phyloP scores from a whole-genome alignment of 1,139 yeast genomes.

The Williopsis jadinii region DNA sequence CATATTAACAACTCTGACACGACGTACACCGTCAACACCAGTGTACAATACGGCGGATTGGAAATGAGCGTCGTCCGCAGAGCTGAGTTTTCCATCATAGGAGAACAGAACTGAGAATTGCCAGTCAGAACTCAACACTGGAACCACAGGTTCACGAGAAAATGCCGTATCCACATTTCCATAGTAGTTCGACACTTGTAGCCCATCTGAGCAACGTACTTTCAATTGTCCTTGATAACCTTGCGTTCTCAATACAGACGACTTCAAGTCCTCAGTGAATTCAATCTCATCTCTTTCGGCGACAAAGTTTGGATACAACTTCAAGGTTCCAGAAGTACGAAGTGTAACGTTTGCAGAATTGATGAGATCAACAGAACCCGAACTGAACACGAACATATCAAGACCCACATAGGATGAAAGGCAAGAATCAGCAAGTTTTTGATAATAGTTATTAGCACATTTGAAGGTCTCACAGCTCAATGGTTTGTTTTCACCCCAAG shows the following conservation, averaged over 20 bases:
- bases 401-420: slow-evolving; percentile 60
- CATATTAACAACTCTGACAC: slow-evolving; percentile 77
- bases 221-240: slow-evolving; percentile 85
- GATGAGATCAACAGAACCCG: slow-evolving; percentile 64
- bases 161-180: slow-evolving; percentile 38
- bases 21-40: slow-evolving; percentile 64
- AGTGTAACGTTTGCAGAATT: slow-evolving; percentile 63
- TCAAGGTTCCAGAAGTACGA: slow-evolving; percentile 66
- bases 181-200: slow-evolving; percentile 75
- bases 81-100: slow-evolving; percentile 71
- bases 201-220: slow-evolving; percentile 82
- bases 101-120: slow-evolving; percentile 64
- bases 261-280: slow-evolving; percentile 53
- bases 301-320: slow-evolving; percentile 61
- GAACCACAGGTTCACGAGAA: slow-evolving; percentile 57
- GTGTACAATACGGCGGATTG: slow-evolving; percentile 90
- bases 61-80: slow-evolving; percentile 77
- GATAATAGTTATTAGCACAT: slow-evolving; percentile 59
- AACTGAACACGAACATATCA: slow-evolving; percentile 68
- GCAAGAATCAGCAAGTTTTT: slow-evolving; percentile 51
- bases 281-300: slow-evolving; percentile 65
- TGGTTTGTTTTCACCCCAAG: slow-evolving; percentile 36
- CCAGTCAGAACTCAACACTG: slow-evolving; percentile 59
- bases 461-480: slow-evolving; percentile 54
- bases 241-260: slow-evolving; percentile 35